Base-by-base conservation (phyloP, 2,329 filamentous ascomycete species). In the Botrytis galanthina region DNA sequence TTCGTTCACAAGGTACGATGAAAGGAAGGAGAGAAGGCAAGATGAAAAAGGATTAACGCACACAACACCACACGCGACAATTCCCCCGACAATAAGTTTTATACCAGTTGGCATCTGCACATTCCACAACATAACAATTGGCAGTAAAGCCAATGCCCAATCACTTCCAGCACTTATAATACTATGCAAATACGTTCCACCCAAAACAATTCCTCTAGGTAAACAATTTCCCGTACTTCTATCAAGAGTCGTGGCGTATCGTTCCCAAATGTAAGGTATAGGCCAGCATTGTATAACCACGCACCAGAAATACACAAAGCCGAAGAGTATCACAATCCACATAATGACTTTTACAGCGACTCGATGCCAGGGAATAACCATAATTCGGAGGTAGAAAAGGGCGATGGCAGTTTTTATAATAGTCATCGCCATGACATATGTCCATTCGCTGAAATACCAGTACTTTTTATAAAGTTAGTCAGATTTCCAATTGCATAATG, bases 321-420 rank as follows among this genome's bases (percentile, higher is more conserved):
- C 35, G 37, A 69, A 59, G n/a, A 26, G 4, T n/a, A 57, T 22
- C 16, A 32, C 66, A 42, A 57, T 69, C 66, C 66, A 57, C 66
- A 59, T 57, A 2, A 42, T 57, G 10, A n/a, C 20, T 57, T 69
- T 69, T 2, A 57, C 35, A 20, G 37, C n/a, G 37, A 44, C 5
- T 9, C 66, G 66, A n/a, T 69, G 66, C 66, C 48, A 69, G 3
- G 48, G 66, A n/a, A 37, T 22, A 14, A 69, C 6, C 26, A 57
- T 32, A n/a, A 69, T 57, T 20, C 66, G 66, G 5, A 69, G n/a
- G 48, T 69, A 69, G 48, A 69, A 69, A 10, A 54, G 18, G n/a
- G 35, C n/a, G 7, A 69, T 57, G 18, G 66, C 54, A 26, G 35
- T 57, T 10, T 57, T 69, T 32, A 57, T 57, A 32, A 37, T 22